Base-by-base conservation (phyloP, 2,329 filamentous ascomycete genomes). In the Aureobasidium leucospermi region DNA sequence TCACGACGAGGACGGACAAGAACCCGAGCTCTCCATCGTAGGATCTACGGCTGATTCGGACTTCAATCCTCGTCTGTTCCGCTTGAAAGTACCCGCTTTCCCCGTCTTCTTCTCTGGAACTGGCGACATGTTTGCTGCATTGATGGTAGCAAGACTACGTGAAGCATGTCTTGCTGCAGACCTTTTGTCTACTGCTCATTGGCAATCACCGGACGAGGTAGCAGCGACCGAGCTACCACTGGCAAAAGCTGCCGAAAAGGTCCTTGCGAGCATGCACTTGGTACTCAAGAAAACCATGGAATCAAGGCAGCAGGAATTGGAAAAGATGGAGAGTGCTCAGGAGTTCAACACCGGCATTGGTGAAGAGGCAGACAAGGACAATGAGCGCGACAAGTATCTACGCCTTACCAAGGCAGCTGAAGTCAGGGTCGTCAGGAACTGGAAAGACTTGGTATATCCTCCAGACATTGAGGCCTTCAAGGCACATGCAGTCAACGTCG, bases 21-120 rank as follows among this genome's bases (percentile, higher is more conserved):
- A 58, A 6, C 66, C 65, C 34, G 67, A 68, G 23, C 57, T 73
- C 4, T 68, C 84, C 29, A 84, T 94, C 38, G 84, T 95, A 60
- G 91, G 91, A 59, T 92, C 89, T 10, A 90, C 86, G 16, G 86
- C 85, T 8, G 85, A 82, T 2, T 78, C 78, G 1, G 75, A 80
- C 58, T 82, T 84, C 64, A 79, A 79, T 43, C 85, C 93, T 0
- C 86, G 94, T n/a, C 81, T 93, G 56, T 99, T 97, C 79, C 86
- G 87, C 68, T 86, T 97, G 68, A 85, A 88, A 59, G 90, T 96
- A 60, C 91, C 93, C 0, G 84, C 87, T 31, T 86, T 96, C 61
- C 89, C 96, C 70, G 89, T 91, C 75, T 96, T 94, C 79, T 99
- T 97, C 75, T 91, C 88, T 67, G 94, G 94, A 42, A 97, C 95